Conservation (phyloP, 1,284 basidiomycete genomes). For the Apiotrichum domesticum region DNA sequence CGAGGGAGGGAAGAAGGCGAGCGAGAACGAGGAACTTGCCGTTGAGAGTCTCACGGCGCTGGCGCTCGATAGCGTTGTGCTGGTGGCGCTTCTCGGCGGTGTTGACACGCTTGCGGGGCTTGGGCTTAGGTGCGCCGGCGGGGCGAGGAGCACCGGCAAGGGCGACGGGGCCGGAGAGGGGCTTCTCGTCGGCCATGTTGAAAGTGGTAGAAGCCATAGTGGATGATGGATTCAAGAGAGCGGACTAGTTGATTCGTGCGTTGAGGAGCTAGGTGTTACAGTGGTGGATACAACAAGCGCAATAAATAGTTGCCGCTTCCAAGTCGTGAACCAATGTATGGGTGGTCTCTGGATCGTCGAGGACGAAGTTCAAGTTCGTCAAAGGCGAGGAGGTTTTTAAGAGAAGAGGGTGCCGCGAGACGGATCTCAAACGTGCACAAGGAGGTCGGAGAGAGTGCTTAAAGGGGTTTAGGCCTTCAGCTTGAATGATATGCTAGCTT, state of each 20-base stretch:
- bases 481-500: slow-evolving; percentile 19
- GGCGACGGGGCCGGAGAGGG: slow-evolving; percentile 10
- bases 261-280: background rate
- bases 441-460: slow-evolving; percentile 35
- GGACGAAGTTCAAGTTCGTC: too few species aligned
- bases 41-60: slow-evolving; percentile 83
- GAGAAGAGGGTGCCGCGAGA: slow-evolving; percentile 42
- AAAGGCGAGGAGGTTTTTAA: background rate
- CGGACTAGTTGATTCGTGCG: too few species aligned
- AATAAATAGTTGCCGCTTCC: background rate
- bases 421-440: slow-evolving; percentile 47
- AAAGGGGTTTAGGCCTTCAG: slow-evolving; percentile 30
- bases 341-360: background rate
- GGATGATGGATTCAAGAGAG: too few species aligned
- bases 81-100: slow-evolving; percentile 88
- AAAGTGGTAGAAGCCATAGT: too few species aligned
- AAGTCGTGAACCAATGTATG: background rate
- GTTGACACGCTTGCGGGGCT: slow-evolving; percentile 67
- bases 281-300: slow-evolving; percentile 3
- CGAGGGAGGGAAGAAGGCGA: slow-evolving; percentile 77
- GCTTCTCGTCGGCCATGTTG: background rate
- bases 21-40: slow-evolving; percentile 80
- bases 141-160: slow-evolving; percentile 18
- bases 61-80: slow-evolving; percentile 90
- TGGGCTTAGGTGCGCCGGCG: slow-evolving; percentile 52